Base-by-base conservation (phyloP, 2,329 filamentous ascomycete genomes). In the Onygena corvina region DNA sequence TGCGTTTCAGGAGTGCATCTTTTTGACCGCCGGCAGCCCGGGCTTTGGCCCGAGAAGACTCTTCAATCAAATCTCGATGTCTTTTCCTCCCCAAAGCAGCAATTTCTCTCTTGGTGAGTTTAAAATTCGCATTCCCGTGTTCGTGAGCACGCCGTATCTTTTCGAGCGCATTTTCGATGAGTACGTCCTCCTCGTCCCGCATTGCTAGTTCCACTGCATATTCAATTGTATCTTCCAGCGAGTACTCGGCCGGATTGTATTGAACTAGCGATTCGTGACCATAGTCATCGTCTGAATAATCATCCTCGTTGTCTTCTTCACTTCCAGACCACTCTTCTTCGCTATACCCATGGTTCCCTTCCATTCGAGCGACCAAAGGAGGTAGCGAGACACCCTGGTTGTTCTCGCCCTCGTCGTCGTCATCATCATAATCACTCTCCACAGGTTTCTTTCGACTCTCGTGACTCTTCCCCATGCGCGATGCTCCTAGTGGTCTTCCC, bases 401-500 rank as follows among this genome's bases (percentile, higher is more conserved):
- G 67, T 75, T 65, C 58, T 78, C 62, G 56, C 75, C 71, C 52
- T 74, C 69, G 48, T 64, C 61, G 34, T 59, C 58, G 8, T 51
- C 53, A 56, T 76, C 71, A 52, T 74, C 69, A 50, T 64, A 60
- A 50, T 76, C 79, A 64, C 87, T 59, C 67, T 88, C 84, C 67
- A 86, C 79, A 62, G 87, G 78, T 55, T 64, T 63, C 59, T 67
- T 62, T 53, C 73, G 72, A 58, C 66, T 64, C 72, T 75, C 59
- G 73, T 71, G 70, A 72, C 79, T 74, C 77, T 79, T 76, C 78
- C 76, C 71, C 36, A 62, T 64, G 67, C 76, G 80, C 29, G 23
- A 46, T 77, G 81, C 84, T 84, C 86, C 84, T 78, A 86, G 85
- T 92, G 88, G 87, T 95, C 90, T 95, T 95, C 89, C 90, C 90